Evolutionary conservation across 129 eudicot species (phyloP).

Genomic region (Glebionis coronaria): DNA sequence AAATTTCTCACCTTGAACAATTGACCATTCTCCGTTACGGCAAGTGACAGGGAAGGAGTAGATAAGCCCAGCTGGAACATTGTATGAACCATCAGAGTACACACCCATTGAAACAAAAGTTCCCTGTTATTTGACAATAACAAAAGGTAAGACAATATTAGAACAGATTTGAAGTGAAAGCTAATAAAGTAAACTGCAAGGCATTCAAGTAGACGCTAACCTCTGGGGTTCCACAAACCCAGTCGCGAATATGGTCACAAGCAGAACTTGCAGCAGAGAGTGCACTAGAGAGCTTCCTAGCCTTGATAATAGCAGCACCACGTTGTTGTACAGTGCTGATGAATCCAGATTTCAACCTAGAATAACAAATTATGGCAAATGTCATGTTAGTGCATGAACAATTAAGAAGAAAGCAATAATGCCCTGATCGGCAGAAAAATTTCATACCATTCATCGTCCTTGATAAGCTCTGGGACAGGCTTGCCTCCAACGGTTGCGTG

Average conservation of each 20-base stretch:
- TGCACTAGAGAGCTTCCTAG: slow-evolving; percentile 99
- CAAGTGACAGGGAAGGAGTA: slow-evolving; percentile 99
- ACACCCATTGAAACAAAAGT: slow-evolving; percentile 99
- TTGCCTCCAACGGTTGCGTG: slow-evolving; percentile 96
- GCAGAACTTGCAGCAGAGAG: slow-evolving; percentile 99
- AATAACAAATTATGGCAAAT: neutral
- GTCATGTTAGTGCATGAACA: neutral
- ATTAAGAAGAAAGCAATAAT: neutral
- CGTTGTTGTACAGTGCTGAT: slow-evolving; percentile 93
- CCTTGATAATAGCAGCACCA: slow-evolving; percentile 99
- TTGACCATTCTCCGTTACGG: slow-evolving; percentile 85
- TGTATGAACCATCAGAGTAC: slow-evolving; percentile 98
- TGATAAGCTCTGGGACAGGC: slow-evolving; percentile 72
- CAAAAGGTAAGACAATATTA: neutral
- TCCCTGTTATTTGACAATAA: slow-evolving; percentile 43
- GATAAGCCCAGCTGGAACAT: slow-evolving; percentile 94
- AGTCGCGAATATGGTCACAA: slow-evolving; percentile 98
- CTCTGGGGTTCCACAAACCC: slow-evolving; percentile 99
- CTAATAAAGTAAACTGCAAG: neutral
- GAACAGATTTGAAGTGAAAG: neutral
- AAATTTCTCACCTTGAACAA: slow-evolving; percentile 74
- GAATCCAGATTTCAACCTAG: slow-evolving; percentile 88
- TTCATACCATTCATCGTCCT: slow-evolving; percentile 82
- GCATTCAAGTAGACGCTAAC: slow-evolving; percentile 29
- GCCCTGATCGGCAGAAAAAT: neutral